phyloP scores from a whole-genome alignment of 2,329 filamentous ascomycete genomes.

The Apiospora phragmitis region DNA sequence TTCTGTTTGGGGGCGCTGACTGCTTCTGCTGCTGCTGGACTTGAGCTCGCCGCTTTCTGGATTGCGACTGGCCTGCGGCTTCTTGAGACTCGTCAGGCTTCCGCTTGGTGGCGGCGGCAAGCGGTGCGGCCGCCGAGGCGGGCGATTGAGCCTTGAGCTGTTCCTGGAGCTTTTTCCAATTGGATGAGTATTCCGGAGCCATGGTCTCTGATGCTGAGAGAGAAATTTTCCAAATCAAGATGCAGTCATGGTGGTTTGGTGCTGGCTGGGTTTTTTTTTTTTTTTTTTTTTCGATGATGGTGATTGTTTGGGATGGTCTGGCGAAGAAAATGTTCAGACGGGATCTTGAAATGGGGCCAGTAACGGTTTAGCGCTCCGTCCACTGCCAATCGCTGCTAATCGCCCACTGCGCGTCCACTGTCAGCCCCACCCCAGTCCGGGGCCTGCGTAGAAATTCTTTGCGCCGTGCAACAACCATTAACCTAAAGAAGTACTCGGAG shows the following conservation, averaged over 20 bases:
- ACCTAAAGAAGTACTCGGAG: too few relatives aligned
- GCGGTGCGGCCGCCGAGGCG: slow-evolving; percentile 15
- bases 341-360: neutral
- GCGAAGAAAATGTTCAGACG: neutral
- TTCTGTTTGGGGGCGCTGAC: slow-evolving; percentile 27
- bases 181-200: slow-evolving; percentile 59
- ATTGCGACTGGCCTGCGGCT: slow-evolving; percentile 22
- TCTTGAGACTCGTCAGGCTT: slow-evolving; percentile 32
- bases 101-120: slow-evolving; percentile 42
- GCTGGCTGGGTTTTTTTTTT: too few relatives aligned
- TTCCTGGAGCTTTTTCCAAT: slow-evolving; percentile 78
- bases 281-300: neutral
- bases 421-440: neutral
- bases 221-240: neutral
- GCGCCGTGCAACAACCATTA: neutral
- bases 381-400: neutral
- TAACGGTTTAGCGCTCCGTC: neutral
- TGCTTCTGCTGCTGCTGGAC: slow-evolving; percentile 17
- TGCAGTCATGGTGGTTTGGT: neutral
- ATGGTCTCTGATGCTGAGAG: slow-evolving; percentile 27
- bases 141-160: slow-evolving; percentile 51
- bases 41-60: slow-evolving; percentile 23
- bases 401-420: neutral
- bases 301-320: neutral
- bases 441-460: neutral